phyloP scores from a whole-genome alignment of 495 filamentous ascomycete species.

The Elasticomyces elasticus region DNA sequence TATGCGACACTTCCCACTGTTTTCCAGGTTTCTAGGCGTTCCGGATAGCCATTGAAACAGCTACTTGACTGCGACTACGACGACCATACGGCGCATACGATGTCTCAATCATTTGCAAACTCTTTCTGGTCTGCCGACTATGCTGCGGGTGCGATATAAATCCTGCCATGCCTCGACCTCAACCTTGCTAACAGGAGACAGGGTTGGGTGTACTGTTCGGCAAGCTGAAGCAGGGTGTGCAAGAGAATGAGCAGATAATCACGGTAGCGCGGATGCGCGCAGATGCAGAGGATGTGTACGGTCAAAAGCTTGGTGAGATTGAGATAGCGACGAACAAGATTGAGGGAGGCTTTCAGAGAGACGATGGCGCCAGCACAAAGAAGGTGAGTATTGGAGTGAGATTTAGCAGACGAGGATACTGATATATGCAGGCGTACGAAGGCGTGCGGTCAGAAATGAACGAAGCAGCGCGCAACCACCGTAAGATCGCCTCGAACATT shows the following conservation, averaged over 20 bases:
- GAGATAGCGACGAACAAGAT: constrained; percentile 71
- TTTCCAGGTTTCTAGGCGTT: neutral
- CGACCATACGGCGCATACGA: neutral
- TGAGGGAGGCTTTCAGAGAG: constrained; percentile 73
- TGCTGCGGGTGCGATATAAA: constrained; percentile 55
- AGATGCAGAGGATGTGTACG: constrained; percentile 88
- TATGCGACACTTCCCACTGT: neutral
- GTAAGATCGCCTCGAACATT: constrained; percentile 91
- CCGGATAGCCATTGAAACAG: neutral
- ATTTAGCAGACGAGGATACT: constrained; percentile 4
- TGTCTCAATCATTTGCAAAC: constrained; percentile 69
- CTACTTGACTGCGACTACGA: neutral
- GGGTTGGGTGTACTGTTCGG: constrained; percentile 90
- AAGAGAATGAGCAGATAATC: constrained; percentile 89
- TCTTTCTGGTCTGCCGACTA: constrained; percentile 96
- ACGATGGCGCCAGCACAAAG: constrained; percentile 90
- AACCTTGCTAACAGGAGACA: constrained; percentile 24
- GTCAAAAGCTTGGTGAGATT: constrained; percentile 70
- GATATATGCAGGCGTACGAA: constrained; percentile 68
- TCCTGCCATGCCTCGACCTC: neutral
- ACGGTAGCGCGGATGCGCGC: constrained; percentile 88
- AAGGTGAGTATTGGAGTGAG: constrained; percentile 52
- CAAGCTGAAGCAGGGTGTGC: constrained; percentile 91
- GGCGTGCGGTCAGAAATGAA: constrained; percentile 92
- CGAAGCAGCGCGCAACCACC: constrained; percentile 79